Evolutionary conservation across 2,329 filamentous ascomycete genomes (phyloP).

Genomic region (Cytospora paraplurivora): DNA sequence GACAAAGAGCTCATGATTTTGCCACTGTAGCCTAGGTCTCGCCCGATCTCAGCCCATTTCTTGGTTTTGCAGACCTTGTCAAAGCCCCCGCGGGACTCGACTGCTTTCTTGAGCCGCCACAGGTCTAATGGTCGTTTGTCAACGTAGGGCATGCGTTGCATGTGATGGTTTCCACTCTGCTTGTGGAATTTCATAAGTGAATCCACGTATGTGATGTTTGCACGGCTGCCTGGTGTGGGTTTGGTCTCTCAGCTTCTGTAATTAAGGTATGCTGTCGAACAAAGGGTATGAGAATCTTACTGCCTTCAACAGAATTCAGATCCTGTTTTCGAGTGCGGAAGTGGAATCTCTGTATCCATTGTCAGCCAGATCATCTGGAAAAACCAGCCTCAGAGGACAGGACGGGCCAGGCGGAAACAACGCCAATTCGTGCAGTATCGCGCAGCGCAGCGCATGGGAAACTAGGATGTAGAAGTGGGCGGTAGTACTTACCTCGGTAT

Average conservation of each 20-base stretch:
- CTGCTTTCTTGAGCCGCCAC: constrained; percentile 94
- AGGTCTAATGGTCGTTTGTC: constrained; percentile 96
- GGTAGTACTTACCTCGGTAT: constrained; percentile 78
- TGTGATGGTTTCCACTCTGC: constrained; percentile 81
- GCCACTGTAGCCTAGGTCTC: constrained; percentile 94
- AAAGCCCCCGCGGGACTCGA: constrained; percentile 92
- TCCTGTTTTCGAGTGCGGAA: constrained; percentile 96
- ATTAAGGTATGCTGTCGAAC: constrained; percentile 14
- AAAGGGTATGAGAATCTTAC: constrained; percentile 57
- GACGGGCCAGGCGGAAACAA: background rate
- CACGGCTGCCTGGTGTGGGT: constrained; percentile 72
- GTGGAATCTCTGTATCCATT: constrained; percentile 75
- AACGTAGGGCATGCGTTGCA: constrained; percentile 92
- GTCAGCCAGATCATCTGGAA: constrained; percentile 13
- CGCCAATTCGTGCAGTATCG: background rate
- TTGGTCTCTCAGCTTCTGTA: constrained; percentile 40
- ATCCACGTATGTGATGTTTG: constrained; percentile 94
- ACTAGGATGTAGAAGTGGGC: background rate
- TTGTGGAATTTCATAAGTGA: constrained; percentile 96
- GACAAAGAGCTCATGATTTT: constrained; percentile 99
- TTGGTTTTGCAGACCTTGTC: constrained; percentile 96
- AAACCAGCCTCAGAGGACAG: background rate
- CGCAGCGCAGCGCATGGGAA: background rate
- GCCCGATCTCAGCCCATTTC: constrained; percentile 98
- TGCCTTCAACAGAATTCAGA: constrained; percentile 96